Base-by-base conservation (phyloP, 768 basidiomycete genomes). In the Kwoniella heveanensis region DNA sequence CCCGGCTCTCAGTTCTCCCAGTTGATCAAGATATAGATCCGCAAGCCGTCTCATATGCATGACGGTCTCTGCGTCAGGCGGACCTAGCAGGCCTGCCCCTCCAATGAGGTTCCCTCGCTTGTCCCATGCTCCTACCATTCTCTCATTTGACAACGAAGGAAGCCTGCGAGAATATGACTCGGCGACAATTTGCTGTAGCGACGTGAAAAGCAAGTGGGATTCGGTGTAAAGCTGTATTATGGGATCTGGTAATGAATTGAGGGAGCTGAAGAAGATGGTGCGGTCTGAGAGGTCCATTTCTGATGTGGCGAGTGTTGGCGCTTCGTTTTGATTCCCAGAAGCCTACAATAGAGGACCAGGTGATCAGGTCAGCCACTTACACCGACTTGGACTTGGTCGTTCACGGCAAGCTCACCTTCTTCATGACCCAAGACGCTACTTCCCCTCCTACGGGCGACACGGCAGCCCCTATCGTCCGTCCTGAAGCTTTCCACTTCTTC, bases 201-300 rank as follows among this genome's bases (percentile, higher is more conserved):
- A 77, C 3, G 65, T 71, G 63, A 77, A 77, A 22, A 77, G 65
- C 1, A 71, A 70, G 52, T 77, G 74, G 0, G 76, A 68, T 51
- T 74, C 73, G 54, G 66, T 68, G 54, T 77, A 77, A 15, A 77
- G 62, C 44, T 56, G 62, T 29, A 67, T 37, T 7, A 77, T 48
- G 24, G 73, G 48, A 10, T 65, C 48, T 5, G 76, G 57, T 12
- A 77, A 54, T 8, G 39, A 51, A 21, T 56, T 32, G 2, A 54
- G 52, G 2, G 61, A 52, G 5, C 69, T 46, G 57, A 74, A 68
- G 56, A 66, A 77, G 1, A 77, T 47, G 7, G 68, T 66, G 15
- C 55, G 26, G 57, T 77, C 73, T 1, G 70, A 60, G 0, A 69
- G 10, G 1, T 68, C 30, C 3, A 65, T 17, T 7, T 19, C 39